Evolutionary conservation across 2,329 filamentous ascomycete genomes (phyloP).

Genomic region (Anthostomella pinea): DNA sequence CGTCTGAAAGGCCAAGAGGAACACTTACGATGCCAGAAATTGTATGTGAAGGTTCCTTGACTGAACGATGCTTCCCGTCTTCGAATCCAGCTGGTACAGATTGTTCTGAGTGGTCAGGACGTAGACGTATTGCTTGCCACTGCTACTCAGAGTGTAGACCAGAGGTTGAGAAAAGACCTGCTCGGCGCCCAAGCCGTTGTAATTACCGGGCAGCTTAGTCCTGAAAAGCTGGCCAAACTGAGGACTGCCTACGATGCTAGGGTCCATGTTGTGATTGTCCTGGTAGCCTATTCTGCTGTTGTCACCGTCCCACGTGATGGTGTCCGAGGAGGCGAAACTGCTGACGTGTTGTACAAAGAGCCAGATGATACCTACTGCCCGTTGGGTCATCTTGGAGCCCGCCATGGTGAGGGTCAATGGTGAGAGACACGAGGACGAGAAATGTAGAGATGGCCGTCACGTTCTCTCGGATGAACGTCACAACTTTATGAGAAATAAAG

Average conservation of each 20-base stretch:
- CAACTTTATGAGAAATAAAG: too few relatives aligned
- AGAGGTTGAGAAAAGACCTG: slow-evolving; percentile 52
- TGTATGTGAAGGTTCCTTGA: slow-evolving; percentile 47
- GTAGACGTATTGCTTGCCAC: slow-evolving; percentile 51
- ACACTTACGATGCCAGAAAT: slow-evolving; percentile 37
- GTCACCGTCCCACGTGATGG: slow-evolving; percentile 59
- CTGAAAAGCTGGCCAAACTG: slow-evolving; percentile 56
- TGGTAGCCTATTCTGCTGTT: slow-evolving; percentile 53
- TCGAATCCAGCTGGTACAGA: slow-evolving; percentile 53
- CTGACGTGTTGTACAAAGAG: not conserved
- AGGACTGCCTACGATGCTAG: slow-evolving; percentile 51
- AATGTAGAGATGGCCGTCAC: too few relatives aligned
- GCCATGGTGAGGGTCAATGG: too few relatives aligned
- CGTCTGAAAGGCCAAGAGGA: too few relatives aligned
- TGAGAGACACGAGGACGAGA: too few relatives aligned
- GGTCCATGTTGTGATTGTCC: slow-evolving; percentile 62
- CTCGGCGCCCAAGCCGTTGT: slow-evolving; percentile 43
- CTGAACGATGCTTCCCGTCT: slow-evolving; percentile 49
- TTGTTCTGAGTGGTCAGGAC: slow-evolving; percentile 58
- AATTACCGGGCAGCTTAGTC: slow-evolving; percentile 49
- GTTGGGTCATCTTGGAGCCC: too few relatives aligned
- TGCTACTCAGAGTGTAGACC: slow-evolving; percentile 46
- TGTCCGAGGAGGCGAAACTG: slow-evolving; percentile 45
- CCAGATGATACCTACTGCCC: too few relatives aligned
- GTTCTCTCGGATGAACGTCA: too few relatives aligned